Evolutionary conservation across 1,284 basidiomycete species (phyloP).

Genomic region (Pseudozyma tsukubaensis): DNA sequence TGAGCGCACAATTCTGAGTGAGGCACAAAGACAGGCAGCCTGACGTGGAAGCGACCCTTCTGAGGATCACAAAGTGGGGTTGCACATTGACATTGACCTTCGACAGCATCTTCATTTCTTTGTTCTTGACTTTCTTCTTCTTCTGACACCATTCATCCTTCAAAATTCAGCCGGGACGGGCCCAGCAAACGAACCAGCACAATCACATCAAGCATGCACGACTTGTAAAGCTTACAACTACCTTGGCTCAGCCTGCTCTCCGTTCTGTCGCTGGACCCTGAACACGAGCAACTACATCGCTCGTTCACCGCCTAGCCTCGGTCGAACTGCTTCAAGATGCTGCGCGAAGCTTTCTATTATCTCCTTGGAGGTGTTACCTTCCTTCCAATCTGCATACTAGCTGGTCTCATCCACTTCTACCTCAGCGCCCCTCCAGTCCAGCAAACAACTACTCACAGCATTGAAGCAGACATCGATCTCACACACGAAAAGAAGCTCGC

Average conservation of each 20-base stretch:
- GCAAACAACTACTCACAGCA: slow-evolving; percentile 15
- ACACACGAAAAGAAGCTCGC: slow-evolving; percentile 50
- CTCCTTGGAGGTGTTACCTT: slow-evolving; percentile 67
- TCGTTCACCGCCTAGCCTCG: background rate
- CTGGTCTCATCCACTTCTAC: slow-evolving; percentile 41
- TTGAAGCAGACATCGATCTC: slow-evolving; percentile 42
- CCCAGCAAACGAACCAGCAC: background rate
- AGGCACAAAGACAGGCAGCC: no score
- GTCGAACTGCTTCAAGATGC: slow-evolving; percentile 17
- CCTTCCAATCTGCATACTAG: slow-evolving; percentile 56
- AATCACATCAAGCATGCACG: background rate
- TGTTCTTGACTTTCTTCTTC: no score
- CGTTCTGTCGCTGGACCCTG: background rate
- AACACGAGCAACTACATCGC: background rate
- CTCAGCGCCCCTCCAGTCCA: slow-evolving; percentile 27
- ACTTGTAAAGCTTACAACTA: slow-evolving; percentile 1
- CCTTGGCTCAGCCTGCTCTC: no score
- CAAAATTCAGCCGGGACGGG: no score
- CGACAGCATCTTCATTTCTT: background rate
- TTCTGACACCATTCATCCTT: background rate
- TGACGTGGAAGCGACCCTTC: background rate
- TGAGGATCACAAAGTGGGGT: background rate
- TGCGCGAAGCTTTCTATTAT: slow-evolving; percentile 63
- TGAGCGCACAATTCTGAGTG: no score
- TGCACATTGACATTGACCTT: background rate